Evolutionary conservation across 2,329 filamentous ascomycete species (phyloP).

Genomic region (Sarocladium strictum): DNA sequence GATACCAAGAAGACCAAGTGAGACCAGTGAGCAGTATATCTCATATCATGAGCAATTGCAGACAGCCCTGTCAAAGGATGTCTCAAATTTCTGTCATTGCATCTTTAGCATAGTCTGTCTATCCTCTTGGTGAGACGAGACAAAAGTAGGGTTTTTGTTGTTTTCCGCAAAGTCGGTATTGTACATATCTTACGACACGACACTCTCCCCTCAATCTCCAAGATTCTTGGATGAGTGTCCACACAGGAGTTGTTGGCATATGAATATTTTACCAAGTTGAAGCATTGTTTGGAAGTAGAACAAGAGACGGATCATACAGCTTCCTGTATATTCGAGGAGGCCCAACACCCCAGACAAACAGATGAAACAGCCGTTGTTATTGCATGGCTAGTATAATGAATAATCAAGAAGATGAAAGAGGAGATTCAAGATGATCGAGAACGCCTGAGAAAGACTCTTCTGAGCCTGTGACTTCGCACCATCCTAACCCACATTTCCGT

Average conservation of each 20-base stretch:
- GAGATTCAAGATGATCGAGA: not conserved
- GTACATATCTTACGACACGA: not conserved
- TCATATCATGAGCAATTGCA: no score
- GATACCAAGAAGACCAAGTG: conserved; percentile 39
- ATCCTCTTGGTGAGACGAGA: not conserved
- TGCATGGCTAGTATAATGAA: conserved; percentile 1
- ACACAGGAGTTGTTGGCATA: not conserved
- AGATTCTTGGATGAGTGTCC: not conserved
- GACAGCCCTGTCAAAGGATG: no score
- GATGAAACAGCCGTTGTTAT: not conserved
- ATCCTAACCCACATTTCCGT: not conserved
- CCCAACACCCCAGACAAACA: not conserved
- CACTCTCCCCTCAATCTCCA: not conserved
- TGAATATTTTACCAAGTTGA: not conserved
- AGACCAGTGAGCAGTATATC: no score
- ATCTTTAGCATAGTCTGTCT: not conserved
- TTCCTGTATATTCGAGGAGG: not conserved
- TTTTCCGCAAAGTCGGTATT: not conserved
- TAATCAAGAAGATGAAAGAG: not conserved
- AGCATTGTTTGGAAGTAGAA: not conserved
- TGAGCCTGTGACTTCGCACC: not conserved
- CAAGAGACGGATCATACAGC: not conserved
- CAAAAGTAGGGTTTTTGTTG: not conserved
- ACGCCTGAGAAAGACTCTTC: not conserved
- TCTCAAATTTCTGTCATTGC: not conserved